Base-by-base conservation (phyloP, 345 rosid genomes). In the Excoecaria agallocha region DNA sequence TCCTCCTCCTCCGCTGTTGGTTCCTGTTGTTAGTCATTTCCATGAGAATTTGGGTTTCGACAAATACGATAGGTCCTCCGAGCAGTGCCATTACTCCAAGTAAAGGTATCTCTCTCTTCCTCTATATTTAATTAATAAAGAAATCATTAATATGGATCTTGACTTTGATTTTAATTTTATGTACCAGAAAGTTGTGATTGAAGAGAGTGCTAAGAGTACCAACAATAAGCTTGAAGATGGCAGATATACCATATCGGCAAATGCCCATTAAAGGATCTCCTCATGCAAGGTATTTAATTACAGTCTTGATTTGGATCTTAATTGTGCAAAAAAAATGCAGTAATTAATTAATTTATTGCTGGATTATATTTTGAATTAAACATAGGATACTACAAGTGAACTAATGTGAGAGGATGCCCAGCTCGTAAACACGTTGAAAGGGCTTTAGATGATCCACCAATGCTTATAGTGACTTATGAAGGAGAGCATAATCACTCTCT, bases 11-110 rank as follows among this genome's bases (percentile, higher is more conserved):
- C 43, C 43, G 43, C 43, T 41, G 43, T 41, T 6, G 43, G 4
- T 41, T 41, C 43, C 43, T 3, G 43, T 41, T 41, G 4, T 41
- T 41, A 41, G 6, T 41, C 43, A 41, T 41, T 41, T 3, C 43
- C 43, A 41, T 41, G 99, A 93, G 67, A 89, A 79, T 54, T 80
- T 82, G 49, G 85, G 83, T 3, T 86, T 87, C 61, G 88, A 83
- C 62, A 84, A 86, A 84, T 87, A 91, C 62, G 85, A 77, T 12
- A 84, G 90, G 50, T 79, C 94, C 8, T 86, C 95, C 3, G 84
- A 89, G 11, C 85, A 87, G 22, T 94, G 98, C 85, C 98, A 92
- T 87, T 94, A 97, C 78, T 84, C 97, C 76, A 94, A 94, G 88
- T 92, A 92, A 85, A 90, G 97, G 73, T 71, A 37, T 5, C 16